Base-by-base conservation (phyloP, 192 early-diverging fungal genomes). In the Globomyces pollinis-pini region DNA sequence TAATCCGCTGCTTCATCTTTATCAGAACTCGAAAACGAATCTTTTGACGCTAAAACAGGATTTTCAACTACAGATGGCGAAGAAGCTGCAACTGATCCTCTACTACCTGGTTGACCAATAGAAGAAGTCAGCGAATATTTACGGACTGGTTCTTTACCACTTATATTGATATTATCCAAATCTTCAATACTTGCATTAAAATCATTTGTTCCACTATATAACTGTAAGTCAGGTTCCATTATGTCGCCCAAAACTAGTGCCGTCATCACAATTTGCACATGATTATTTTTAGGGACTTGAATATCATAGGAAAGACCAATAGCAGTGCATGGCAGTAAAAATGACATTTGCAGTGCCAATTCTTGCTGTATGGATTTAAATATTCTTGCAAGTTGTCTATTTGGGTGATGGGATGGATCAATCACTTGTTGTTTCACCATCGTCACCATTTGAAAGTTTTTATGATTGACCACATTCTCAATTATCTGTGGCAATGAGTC, bases 361-460 rank as follows among this genome's bases (percentile, higher is more conserved):
- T 88, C 85, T 26, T 81, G 62, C 52, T 90, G 87, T 7, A 87
- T 62, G 7, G 68, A 56, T 47, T 75, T 75, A 66, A 89, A 85
- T 28, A 90, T 52, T 9, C 65, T 68, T 1, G 87, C 84, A 0
- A 90, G 74, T 42, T 87, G 85, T 6, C 82, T 74, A 56, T 86
- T 90, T 12, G 87, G 86, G 63, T 88, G 86, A 52, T 88, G 81
- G 3, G 75, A 68, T 21, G 62, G 62, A 26, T 69, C 73, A 47
- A 89, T 81, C 18, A 68, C 60, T 2, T 67, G 74, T 26, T 86
- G 81, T 59, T 79, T 85, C 41, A 87, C 71, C 57, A 83, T 76
- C 2, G 75, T 76, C 24, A 88, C 70, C 44, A 76, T 67, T 38
- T 75, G 77, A 32, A 75, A 65, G 43, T 70, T 66, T 9, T 63